phyloP scores from a whole-genome alignment of 1,284 basidiomycete genomes.

The Ganoderma boninense region DNA sequence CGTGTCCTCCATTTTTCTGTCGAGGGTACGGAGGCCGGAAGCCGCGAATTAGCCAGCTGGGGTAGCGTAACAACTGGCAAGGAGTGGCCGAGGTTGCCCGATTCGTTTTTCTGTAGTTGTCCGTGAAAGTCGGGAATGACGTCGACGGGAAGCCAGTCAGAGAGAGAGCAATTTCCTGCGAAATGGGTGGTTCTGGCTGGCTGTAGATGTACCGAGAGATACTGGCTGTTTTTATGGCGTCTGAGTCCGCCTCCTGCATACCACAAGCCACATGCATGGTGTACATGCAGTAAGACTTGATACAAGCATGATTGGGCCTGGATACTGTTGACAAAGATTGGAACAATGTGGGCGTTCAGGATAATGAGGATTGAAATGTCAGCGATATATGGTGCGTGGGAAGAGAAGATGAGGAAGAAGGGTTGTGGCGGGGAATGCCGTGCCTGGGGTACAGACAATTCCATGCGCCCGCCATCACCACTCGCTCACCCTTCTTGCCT shows the following conservation, averaged over 20 bases:
- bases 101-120: background rate
- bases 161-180: background rate
- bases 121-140: background rate
- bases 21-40: background rate
- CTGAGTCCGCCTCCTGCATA: background rate
- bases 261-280: background rate
- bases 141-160: background rate
- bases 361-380: background rate
- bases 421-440: slow-evolving; percentile 16
- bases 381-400: slow-evolving; percentile 4
- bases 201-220: background rate
- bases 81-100: background rate
- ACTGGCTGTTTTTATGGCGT: background rate
- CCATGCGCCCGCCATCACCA: slow-evolving; percentile 5
- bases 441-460: slow-evolving; percentile 18
- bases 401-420: slow-evolving; percentile 10
- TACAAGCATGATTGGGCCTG: no score
- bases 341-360: background rate
- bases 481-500: slow-evolving; percentile 16
- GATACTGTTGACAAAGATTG: no score
- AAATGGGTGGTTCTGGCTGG: background rate
- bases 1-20: background rate
- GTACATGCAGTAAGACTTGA: no score
- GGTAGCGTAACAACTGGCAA: background rate
- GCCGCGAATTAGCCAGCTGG: background rate